Conservation (phyloP, 1,139 yeast genomes). For the Taiozyma onychis region DNA sequence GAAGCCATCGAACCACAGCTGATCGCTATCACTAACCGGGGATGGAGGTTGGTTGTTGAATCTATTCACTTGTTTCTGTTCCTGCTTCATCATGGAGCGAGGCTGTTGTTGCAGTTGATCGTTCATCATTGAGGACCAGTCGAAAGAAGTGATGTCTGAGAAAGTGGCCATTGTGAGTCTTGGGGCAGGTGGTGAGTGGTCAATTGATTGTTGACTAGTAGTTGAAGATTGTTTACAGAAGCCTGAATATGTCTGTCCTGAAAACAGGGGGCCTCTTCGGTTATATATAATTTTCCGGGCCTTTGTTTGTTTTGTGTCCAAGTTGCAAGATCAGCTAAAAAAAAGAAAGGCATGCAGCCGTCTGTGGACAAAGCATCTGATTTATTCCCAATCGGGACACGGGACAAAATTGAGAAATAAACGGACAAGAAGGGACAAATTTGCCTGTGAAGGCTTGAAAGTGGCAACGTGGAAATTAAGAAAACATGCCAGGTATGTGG, state of each 20-base stretch:
- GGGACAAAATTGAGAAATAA: background rate
- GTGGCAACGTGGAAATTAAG: background rate
- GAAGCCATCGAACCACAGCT: slow-evolving; percentile 19
- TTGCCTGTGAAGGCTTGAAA: background rate
- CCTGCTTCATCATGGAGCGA: slow-evolving; percentile 2
- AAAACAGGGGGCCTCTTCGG: background rate
- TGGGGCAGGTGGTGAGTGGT: background rate
- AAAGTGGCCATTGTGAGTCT: slow-evolving; percentile 15
- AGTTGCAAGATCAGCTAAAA: slow-evolving; percentile 1
- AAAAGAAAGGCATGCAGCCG: background rate
- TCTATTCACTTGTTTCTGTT: slow-evolving; percentile 3
- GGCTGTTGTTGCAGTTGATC: slow-evolving; percentile 11
- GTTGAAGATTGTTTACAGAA: background rate
- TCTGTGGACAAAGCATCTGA: slow-evolving; percentile 1
- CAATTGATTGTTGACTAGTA: background rate
- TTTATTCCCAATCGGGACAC: background rate
- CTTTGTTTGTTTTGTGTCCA: background rate
- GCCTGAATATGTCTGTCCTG: background rate
- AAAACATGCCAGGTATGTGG: background rate
- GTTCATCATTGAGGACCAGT: slow-evolving; percentile 20
- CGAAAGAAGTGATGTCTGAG: slow-evolving; percentile 17
- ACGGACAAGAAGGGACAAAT: background rate
- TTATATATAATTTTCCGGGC: slow-evolving; percentile 1
- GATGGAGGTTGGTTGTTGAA: slow-evolving; percentile 5
- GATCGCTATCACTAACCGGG: slow-evolving; percentile 8